Base-by-base conservation (phyloP, 192 early-diverging fungal genomes). In the Mortierella hygrophila region DNA sequence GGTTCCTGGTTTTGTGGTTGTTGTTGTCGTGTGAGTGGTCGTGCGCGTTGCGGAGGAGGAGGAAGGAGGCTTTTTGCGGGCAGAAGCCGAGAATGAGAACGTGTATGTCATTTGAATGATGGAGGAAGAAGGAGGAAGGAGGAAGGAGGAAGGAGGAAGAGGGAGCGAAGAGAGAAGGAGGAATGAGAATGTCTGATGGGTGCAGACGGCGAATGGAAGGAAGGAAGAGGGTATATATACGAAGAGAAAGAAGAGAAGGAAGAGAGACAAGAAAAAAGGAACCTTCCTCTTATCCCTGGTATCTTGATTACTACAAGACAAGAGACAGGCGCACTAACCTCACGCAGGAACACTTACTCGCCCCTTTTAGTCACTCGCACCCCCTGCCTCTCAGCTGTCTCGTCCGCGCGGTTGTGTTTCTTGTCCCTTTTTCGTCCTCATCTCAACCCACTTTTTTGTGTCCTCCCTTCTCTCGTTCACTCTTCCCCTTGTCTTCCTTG, bases 121-220 rank as follows among this genome's bases (percentile, higher is more conserved):
- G 26, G 6, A 15, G 11, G 32, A 16, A 10, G 26, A 26, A n/a
- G 55, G 55, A 57, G 23, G 55, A 9, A n/a, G 23, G n/a, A 65
- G 4, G 11, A 10, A 32, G 60, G 60, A 35, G 23, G 55, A 26
- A 3, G 26, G 44, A 13, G 4, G 11, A 10, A 32, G 60, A 26
- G 32, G 23, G 55, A 26, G 2, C 10, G 44, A 13, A 15, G 44
- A 15, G 26, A n/a, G 57, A n/a, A 32, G 10, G 29, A 32, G 60
- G 60, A 65, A 65, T 65, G 60, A 32, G 57, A 60, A 10, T 65
- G 60, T 65, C 60, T 52, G 49, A 29, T 32, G n/a, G 60, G n/a
- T 65, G 10, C n/a, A 57, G 55, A 26, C 55, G 26, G 6, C 1
- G 55, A 57, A 57, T 26, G n/a, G 55, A 26, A 29, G 26, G 26